Percentiles rank a stretch among this genome's conserved stretches.
These are phyloP conservation scores for Mycena amicta DNA, from an alignment of 768 basidiomycete species.

Conservation along the genomic window DNA sequence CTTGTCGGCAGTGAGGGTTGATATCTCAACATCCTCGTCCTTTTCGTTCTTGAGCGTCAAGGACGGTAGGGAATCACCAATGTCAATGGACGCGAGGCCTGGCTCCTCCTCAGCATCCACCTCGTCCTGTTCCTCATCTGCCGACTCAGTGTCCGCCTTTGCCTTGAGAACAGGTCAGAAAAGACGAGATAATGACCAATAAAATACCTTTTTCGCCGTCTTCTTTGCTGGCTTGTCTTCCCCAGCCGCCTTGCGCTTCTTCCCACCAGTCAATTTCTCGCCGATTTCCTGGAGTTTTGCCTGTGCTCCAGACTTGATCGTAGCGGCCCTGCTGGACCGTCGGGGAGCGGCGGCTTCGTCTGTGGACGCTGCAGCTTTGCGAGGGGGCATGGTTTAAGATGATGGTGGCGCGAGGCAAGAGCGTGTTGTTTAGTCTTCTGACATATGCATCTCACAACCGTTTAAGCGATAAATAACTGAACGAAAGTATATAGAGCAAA, in stretches of 20 bases:
- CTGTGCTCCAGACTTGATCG: constrained; percentile 38
- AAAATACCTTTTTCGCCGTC: constrained; percentile 42
- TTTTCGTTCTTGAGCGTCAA: constrained; percentile 84
- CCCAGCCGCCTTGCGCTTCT: constrained; percentile 37
- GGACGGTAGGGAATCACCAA: constrained; percentile 77
- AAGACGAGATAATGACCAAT: constrained; percentile 11
- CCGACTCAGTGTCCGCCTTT: constrained; percentile 31
- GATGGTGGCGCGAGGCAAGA: constrained; percentile 23
- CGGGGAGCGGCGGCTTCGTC: constrained; percentile 44
- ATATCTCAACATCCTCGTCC: constrained; percentile 74
- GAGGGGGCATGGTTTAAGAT: constrained; percentile 33
- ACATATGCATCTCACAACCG: too few relatives aligned
- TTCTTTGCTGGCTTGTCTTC: constrained; percentile 32
- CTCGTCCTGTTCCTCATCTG: constrained; percentile 28
- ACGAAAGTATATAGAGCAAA: constrained; percentile 10
- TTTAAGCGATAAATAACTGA: constrained; percentile 14
- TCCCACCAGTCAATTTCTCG: constrained; percentile 30
- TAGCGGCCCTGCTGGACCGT: constrained; percentile 53
- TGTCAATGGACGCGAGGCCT: constrained; percentile 48
- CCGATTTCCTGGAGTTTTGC: constrained; percentile 42
- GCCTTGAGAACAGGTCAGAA: constrained; percentile 29
- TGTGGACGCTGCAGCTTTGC: constrained; percentile 36
- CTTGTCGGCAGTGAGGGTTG: constrained; percentile 62
- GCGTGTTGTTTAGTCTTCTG: neutral
- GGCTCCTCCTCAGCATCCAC: constrained; percentile 21